phyloP scores from a whole-genome alignment of 2,329 filamentous ascomycete species.

The Cercospora sesami region DNA sequence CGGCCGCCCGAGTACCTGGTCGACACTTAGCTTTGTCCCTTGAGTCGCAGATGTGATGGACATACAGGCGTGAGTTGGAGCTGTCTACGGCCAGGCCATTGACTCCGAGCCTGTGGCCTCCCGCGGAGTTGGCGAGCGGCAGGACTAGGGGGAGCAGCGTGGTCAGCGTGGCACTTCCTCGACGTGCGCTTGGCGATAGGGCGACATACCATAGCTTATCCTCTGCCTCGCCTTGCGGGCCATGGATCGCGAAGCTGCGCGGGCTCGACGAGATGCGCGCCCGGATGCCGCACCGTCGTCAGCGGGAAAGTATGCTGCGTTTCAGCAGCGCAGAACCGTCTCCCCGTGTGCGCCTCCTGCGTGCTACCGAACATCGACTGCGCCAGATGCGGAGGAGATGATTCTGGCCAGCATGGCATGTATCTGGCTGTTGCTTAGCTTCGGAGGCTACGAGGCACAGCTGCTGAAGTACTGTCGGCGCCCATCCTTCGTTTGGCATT shows the following conservation, averaged over 20 bases:
- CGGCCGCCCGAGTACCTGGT: conserved; percentile 82
- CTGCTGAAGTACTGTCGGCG: not conserved
- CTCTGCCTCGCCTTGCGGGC: conserved; percentile 55
- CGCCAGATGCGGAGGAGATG: not conserved
- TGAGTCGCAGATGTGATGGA: not conserved
- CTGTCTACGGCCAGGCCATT: conserved; percentile 89
- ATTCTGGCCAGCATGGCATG: not conserved
- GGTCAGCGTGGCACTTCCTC: conserved; percentile 19
- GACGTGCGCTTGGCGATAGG: not conserved
- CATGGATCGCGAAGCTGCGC: conserved; percentile 37
- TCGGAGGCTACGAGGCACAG: conserved; percentile 2
- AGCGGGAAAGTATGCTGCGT: conserved; percentile 1
- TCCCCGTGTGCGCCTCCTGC: not conserved
- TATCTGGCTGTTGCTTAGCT: not conserved
- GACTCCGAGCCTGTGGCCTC: conserved; percentile 84
- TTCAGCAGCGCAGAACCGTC: conserved; percentile 3
- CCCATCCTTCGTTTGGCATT: not conserved
- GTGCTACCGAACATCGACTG: conserved; percentile 1
- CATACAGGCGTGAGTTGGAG: conserved; percentile 70
- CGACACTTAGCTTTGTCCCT: conserved; percentile 39
- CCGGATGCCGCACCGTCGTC: not conserved
- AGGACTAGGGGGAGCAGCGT: conserved; percentile 49
- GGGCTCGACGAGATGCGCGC: not conserved
- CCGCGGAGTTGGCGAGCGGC: conserved; percentile 67
- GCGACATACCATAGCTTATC: conserved; percentile 50